Conservation (phyloP, 2,329 filamentous ascomycete species). For the Colletotrichum eleusines region DNA sequence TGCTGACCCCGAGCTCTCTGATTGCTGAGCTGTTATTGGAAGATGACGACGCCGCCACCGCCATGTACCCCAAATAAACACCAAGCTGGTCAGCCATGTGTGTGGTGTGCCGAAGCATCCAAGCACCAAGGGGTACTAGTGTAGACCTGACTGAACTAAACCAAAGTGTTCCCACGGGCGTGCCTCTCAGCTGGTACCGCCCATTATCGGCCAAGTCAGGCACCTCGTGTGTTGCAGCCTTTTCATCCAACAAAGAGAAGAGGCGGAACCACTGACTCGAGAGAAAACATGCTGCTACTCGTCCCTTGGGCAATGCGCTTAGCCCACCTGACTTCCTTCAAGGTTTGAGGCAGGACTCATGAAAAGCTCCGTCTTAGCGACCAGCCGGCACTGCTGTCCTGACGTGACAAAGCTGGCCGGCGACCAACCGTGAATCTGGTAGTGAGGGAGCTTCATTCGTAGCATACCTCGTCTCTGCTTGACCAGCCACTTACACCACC, state of each 20-base stretch:
- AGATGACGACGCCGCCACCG: conserved; percentile 22
- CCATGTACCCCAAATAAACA: conserved; percentile 18
- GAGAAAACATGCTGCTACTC: conserved; percentile 36
- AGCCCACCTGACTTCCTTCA: conserved; percentile 23
- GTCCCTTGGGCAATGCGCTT: conserved; percentile 32
- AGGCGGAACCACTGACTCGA: conserved; percentile 39
- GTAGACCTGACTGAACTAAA: conserved; percentile 8
- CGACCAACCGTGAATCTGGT: neutral
- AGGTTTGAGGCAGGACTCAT: conserved; percentile 4
- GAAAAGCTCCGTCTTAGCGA: conserved; percentile 3
- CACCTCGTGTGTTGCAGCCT: conserved; percentile 31
- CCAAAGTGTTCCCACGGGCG: conserved; percentile 16
- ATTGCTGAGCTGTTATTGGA: conserved; percentile 31
- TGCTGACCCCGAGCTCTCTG: conserved; percentile 33
- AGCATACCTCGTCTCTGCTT: conserved; percentile 23
- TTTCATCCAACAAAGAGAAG: conserved; percentile 34
- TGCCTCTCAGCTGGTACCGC: conserved; percentile 16
- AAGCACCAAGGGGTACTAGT: conserved; percentile 18
- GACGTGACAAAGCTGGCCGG: conserved; percentile 4
- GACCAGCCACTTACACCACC: conserved; percentile 36
- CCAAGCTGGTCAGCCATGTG: conserved; percentile 18
- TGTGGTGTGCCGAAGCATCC: conserved; percentile 21
- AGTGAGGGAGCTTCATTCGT: conserved; percentile 21
- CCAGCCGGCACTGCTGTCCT: conserved; percentile 13
- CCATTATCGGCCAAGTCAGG: conserved; percentile 39